Conservation (phyloP, 1,284 basidiomycete species). For the Tilletia setariae region DNA sequence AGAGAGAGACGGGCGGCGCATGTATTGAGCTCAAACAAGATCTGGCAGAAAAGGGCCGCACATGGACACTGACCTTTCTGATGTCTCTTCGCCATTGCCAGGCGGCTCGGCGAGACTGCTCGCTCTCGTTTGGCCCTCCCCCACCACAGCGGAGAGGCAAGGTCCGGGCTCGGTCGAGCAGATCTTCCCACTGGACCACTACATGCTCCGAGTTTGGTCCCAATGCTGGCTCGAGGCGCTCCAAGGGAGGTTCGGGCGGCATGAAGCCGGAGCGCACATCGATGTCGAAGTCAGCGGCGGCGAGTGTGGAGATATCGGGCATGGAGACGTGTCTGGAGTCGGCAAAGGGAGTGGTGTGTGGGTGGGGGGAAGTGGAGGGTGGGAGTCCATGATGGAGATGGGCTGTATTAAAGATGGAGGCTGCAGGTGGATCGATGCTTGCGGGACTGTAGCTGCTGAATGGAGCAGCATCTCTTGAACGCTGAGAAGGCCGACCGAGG, state of each 20-base stretch:
- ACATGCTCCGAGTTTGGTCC: constrained; percentile 32
- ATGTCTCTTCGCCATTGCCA: constrained; percentile 65
- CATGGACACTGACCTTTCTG: constrained; percentile 57
- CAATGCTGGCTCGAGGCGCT: constrained; percentile 63
- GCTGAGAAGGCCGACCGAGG: too few species aligned
- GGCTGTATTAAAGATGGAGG: too few species aligned
- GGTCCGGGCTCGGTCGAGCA: constrained; percentile 58
- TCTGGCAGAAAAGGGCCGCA: too few species aligned
- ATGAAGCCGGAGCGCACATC: constrained; percentile 88
- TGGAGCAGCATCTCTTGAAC: too few species aligned
- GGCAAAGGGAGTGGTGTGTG: constrained; percentile 26
- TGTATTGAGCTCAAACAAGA: too few species aligned
- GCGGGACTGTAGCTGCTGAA: too few species aligned
- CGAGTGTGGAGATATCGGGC: constrained; percentile 76
- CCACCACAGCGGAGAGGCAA: constrained; percentile 41
- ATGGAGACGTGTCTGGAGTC: constrained; percentile 34
- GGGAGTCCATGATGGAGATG: not conserved
- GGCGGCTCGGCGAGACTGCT: constrained; percentile 26
- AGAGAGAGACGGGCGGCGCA: not conserved
- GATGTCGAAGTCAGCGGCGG: constrained; percentile 90
- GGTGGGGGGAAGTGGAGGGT: not conserved
- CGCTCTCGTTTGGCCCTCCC: constrained; percentile 32
- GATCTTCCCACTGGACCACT: constrained; percentile 66
- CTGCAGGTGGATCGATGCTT: too few species aligned
- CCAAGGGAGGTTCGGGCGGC: constrained; percentile 73